Base-by-base conservation (phyloP, 208 protist species). In the Wallacemonas sp. region DNA sequence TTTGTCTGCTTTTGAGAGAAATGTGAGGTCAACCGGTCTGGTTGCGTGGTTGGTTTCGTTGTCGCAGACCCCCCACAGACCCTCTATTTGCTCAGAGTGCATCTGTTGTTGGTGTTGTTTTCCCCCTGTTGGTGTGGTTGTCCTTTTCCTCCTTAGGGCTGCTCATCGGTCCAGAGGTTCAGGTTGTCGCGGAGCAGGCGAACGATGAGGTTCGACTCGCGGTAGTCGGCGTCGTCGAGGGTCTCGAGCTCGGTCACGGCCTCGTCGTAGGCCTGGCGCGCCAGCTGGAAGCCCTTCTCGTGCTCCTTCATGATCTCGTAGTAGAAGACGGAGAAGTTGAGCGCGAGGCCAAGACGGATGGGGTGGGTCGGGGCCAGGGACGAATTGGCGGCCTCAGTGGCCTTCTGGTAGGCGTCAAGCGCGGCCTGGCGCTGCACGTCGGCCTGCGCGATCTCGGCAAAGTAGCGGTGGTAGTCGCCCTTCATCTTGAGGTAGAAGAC, bases 261-360 rank as follows among this genome's bases (percentile, higher is more conserved):
- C 72, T 98, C 97, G 55, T 98, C 93, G 76, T 98, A 98, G 14
- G 96, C 95, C 76, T 87, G 75, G 55, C 96, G 95, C 8, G 97
- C 97, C 42, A 98, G 87, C 68, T 93, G 82, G 84, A 94, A 94
- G 62, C 86, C 85, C 77, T 94, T 87, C 59, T 99, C 96, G 74
- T 98, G 96, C 52, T 93, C 81, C 74, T 99, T 98, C 70, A 99
- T 85, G 75, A 99, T 99, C 86, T 99, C 98, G 82, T 99, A 99
- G 86, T 99, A 99, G 84, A 99, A 99, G 42, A 99, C 98, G 29
- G 98, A 99, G 81, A 99, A 99, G 94, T 99, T 99, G 33, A 99
- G 93, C 45, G 98, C 98, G 50, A 99, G 97, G 61, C 99, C 98
- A n/a, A 99, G 93, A 52, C 99, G 97, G 61, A 99, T 99, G 32